phyloP scores from a whole-genome alignment of 805 yeast species.

The Ogataea zsoltii region DNA sequence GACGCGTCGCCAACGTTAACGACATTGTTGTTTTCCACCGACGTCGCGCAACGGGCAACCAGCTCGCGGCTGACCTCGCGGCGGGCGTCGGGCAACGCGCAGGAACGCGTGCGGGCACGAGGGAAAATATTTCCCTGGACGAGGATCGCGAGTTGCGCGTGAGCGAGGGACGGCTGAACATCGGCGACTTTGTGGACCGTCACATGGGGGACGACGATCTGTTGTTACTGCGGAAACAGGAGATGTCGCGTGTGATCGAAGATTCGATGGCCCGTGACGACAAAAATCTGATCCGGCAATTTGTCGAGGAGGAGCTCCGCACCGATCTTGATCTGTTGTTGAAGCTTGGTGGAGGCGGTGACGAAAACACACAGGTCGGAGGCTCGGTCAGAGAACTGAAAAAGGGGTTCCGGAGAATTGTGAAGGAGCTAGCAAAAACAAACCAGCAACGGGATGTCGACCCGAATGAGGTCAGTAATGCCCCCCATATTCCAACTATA shows the following conservation, averaged over 20 bases:
- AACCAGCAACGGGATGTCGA: too few species aligned
- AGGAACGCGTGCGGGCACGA: background rate
- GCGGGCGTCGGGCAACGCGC: constrained; percentile 32
- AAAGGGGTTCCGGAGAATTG: constrained; percentile 31
- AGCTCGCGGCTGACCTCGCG: constrained; percentile 17
- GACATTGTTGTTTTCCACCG: constrained; percentile 75
- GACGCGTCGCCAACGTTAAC: constrained; percentile 86
- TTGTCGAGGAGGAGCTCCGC: constrained; percentile 55
- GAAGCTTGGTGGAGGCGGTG: constrained; percentile 43
- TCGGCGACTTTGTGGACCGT: constrained; percentile 58
- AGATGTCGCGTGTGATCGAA: constrained; percentile 71
- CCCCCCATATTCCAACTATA: background rate
- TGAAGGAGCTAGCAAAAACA: constrained; percentile 24
- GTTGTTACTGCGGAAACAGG: constrained; percentile 69
- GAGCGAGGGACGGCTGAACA: constrained; percentile 20
- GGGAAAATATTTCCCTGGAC: constrained; percentile 7
- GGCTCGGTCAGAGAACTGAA: constrained; percentile 25
- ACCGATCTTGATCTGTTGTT: constrained; percentile 52
- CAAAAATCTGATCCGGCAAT: constrained; percentile 65
- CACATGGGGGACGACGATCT: constrained; percentile 64
- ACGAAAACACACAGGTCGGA: constrained; percentile 28
- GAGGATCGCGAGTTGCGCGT: constrained; percentile 32
- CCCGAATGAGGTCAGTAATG: background rate
- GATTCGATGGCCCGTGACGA: constrained; percentile 82
- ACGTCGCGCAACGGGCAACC: constrained; percentile 31